Conservation (phyloP, 192 early-diverging fungal species). For the Rhizoclosmatium sp. region DNA sequence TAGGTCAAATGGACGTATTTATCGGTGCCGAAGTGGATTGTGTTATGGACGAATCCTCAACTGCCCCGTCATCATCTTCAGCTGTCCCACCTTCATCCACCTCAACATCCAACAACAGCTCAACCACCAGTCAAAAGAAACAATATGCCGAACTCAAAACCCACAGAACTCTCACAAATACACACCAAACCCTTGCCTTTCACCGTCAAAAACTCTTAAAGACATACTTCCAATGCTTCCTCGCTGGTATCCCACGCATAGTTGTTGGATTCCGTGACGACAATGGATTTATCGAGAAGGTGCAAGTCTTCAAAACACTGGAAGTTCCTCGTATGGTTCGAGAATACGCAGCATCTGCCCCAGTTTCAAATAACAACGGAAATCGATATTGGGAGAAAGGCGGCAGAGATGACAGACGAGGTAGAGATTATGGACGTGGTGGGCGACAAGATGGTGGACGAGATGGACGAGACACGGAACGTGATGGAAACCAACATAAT, state of each 20-base stretch:
- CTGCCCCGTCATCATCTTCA: conserved; percentile 66
- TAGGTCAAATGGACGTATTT: conserved; percentile 74
- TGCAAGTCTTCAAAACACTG: conserved; percentile 76
- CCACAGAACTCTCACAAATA: conserved; percentile 64
- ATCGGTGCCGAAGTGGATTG: conserved; percentile 97
- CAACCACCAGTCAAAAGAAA: conserved; percentile 41
- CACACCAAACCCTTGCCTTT: conserved; percentile 61
- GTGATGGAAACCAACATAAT: no score
- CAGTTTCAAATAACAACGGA: background rate
- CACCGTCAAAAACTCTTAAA: conserved; percentile 86
- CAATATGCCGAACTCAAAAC: conserved; percentile 96
- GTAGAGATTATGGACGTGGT: no score
- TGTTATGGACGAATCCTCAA: conserved; percentile 53
- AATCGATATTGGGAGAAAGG: background rate
- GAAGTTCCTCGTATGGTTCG: conserved; percentile 84
- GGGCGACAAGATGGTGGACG: no score
- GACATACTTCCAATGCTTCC: conserved; percentile 93
- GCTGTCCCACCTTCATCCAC: conserved; percentile 82
- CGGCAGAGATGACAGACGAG: no score
- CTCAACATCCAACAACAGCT: conserved; percentile 36
- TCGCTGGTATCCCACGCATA: conserved; percentile 84
- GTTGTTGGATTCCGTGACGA: conserved; percentile 88
- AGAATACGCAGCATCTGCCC: conserved; percentile 58
- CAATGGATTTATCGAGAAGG: conserved; percentile 60
- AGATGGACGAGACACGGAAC: no score